Conservation (phyloP, 805 yeast genomes). For the Ogataea naganishii region DNA sequence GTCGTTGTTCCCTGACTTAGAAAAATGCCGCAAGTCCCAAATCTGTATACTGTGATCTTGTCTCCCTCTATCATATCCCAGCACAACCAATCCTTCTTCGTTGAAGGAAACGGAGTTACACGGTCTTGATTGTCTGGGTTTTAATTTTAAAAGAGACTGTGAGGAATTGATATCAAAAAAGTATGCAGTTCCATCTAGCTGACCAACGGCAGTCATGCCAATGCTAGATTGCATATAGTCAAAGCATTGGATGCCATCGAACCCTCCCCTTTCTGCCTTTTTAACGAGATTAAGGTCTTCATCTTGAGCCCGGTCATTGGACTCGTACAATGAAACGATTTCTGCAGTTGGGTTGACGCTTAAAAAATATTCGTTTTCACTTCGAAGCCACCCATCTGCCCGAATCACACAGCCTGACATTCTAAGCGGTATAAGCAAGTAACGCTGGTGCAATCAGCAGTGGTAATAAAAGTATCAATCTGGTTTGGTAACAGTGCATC, state of each 20-base stretch:
- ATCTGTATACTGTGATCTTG: slow-evolving; percentile 70
- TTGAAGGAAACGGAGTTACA: slow-evolving; percentile 71
- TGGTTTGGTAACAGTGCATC: too few relatives aligned
- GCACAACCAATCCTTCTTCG: slow-evolving; percentile 54
- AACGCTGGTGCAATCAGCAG: too few relatives aligned
- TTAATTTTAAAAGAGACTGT: slow-evolving; percentile 30
- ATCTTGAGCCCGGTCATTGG: slow-evolving; percentile 27
- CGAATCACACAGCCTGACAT: slow-evolving; percentile 58
- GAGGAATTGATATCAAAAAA: slow-evolving; percentile 48
- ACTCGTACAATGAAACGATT: slow-evolving; percentile 60
- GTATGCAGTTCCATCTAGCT: slow-evolving; percentile 57
- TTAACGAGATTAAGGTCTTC: slow-evolving; percentile 46
- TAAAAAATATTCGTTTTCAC: slow-evolving; percentile 46
- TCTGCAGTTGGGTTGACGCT: slow-evolving; percentile 76
- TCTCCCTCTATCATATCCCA: slow-evolving; percentile 71
- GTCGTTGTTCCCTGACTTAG: slow-evolving; percentile 35
- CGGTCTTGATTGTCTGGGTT: slow-evolving; percentile 62
- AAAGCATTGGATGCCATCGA: slow-evolving; percentile 59
- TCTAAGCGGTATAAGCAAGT: too few relatives aligned
- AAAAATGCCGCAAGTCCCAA: slow-evolving; percentile 67
- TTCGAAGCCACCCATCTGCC: slow-evolving; percentile 53
- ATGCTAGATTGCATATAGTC: slow-evolving; percentile 46
- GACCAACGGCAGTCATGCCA: slow-evolving; percentile 69
- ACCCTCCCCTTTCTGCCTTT: slow-evolving; percentile 48
- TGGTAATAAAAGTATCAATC: too few relatives aligned